Evolutionary conservation across 2,329 filamentous ascomycete species (phyloP), one percentile per base, ranked within the genome.

Genomic region (Leptographium flavum): DNA sequence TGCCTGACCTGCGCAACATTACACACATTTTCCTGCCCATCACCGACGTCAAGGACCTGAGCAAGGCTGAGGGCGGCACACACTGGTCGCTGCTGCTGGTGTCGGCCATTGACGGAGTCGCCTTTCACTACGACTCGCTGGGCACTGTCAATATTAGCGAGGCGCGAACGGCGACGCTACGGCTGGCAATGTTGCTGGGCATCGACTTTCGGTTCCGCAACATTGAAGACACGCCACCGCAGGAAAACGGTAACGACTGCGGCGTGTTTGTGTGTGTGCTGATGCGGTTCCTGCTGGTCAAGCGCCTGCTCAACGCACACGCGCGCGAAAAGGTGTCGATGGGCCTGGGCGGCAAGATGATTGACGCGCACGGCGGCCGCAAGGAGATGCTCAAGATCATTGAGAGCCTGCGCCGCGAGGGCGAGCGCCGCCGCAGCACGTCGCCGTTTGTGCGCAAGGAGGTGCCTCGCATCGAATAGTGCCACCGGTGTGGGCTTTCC

Each of bases 11-110:
- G 63, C 67, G 66, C 32, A 73, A 73, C 45, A 83, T 85, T 36
- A 93, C 88, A 4, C 92, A 98, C 63, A 82, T 95, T 54, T 98
- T 98, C 66, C 76, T 98, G 3, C 92, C 92, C 19, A 82, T 98
- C 60, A 96, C 95, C 63, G 88, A 98, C 65, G 84, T 80, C 55
- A 73, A 74, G 39, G 85, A 87, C 53, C 76, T 83, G 40, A 74
- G 72, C 42, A 67, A 81, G 46, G 81, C 87, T n/a, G 88, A 95
- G 64, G 87, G 85, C 35, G 92, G 92, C 33, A 84, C 83, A 3
- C 92, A 98, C 61, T 98, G 92, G 92, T 94, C 87, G 0, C 69
- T 98, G 0, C 77, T 98, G 1, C 75, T 98, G 3, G 88, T 98
- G 28, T 87, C 81, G 13, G 74, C 87, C 35, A 79, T 94, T 42